A percentile compares a stretch with the other conserved stretches of the same genome.
Evolutionary conservation across 2,329 filamentous ascomycete genomes (phyloP).

Genomic region (Xylariaceae sp.): DNA sequence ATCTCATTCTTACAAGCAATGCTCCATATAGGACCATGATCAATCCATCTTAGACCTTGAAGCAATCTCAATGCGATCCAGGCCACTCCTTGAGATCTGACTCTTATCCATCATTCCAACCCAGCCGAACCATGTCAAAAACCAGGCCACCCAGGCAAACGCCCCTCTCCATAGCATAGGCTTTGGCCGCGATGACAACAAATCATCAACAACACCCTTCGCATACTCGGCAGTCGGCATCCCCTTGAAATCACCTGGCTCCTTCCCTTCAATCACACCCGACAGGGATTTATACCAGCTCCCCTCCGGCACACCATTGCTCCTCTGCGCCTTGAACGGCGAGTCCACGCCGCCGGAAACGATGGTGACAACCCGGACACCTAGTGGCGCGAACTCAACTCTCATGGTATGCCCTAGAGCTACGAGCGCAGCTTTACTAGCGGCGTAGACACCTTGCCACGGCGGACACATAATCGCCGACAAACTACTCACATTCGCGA

Average conservation of each 20-base stretch:
- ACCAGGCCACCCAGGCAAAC: conserved; percentile 21
- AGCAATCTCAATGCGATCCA: neutral
- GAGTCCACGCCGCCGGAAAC: conserved; percentile 2
- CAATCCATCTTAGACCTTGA: neutral
- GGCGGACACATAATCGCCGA: conserved; percentile 14
- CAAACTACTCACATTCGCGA: conserved; percentile 10
- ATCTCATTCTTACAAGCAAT: neutral
- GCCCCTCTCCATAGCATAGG: conserved; percentile 2
- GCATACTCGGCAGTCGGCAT: neutral
- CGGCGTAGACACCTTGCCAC: conserved; percentile 2
- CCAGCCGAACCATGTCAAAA: conserved; percentile 30
- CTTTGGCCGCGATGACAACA: neutral
- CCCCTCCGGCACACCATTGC: conserved; percentile 16
- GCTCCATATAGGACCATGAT: neutral
- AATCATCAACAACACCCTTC: neutral
- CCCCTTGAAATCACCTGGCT: neutral
- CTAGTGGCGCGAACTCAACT: neutral
- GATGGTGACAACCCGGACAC: conserved; percentile 11
- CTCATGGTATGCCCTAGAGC: conserved; percentile 1
- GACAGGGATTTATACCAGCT: neutral
- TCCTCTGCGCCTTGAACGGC: neutral
- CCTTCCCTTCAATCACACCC: neutral
- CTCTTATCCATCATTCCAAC: conserved; percentile 25
- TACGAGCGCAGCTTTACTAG: conserved; percentile 9
- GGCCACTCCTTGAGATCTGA: neutral